These are phyloP conservation scores for Dorcoceras hygrometricum DNA, from an alignment of 257 asterid species.

Conservation along the genomic window DNA sequence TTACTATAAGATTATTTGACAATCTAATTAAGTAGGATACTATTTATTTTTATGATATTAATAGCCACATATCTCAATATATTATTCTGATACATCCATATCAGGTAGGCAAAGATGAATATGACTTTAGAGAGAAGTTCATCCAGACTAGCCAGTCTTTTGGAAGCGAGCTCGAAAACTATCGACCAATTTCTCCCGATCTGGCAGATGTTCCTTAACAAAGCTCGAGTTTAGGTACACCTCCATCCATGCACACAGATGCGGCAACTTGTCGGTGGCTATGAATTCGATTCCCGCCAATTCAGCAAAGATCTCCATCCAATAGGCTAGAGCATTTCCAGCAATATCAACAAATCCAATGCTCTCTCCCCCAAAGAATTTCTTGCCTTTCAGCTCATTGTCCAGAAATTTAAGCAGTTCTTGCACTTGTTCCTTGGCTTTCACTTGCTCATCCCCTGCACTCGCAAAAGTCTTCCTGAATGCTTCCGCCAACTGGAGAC, in stretches of 20 bases:
- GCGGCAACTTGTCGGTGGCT: background rate
- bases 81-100: no score
- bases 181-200: background rate
- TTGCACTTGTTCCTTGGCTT: constrained; percentile 32
- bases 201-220: background rate
- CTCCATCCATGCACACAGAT: background rate
- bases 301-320: constrained; percentile 27
- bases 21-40: no score
- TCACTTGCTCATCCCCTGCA: constrained; percentile 31
- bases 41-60: no score
- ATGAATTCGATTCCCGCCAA: background rate
- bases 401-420: constrained; percentile 31
- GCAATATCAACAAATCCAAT: constrained; percentile 38
- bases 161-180: background rate
- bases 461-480: constrained; percentile 24
- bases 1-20: no score
- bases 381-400: constrained; percentile 35
- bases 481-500: constrained; percentile 23
- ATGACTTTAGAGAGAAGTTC: no score
- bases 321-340: constrained; percentile 27
- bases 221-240: background rate
- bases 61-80: no score
- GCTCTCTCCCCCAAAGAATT: constrained; percentile 41
- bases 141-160: background rate
- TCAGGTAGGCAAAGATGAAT: no score